Evolutionary conservation across 345 rosid genomes (phyloP).

Genomic region (Arabis alpina): DNA sequence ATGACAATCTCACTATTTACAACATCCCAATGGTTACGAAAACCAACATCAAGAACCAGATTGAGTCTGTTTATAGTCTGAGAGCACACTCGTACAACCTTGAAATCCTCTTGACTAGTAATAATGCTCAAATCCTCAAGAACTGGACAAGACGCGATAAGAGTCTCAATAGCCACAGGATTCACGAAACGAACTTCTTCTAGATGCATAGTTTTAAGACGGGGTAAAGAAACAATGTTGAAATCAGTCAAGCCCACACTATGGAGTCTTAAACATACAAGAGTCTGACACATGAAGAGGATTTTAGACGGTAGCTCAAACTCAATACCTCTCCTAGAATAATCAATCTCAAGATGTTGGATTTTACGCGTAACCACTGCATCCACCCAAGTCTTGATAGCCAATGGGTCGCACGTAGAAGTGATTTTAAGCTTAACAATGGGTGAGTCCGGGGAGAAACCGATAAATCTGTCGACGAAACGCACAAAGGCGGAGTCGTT

Average conservation of each 20-base stretch:
- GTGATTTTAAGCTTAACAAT: slow-evolving; percentile 4
- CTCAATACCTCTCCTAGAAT: neutral
- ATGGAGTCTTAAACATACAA: slow-evolving; percentile 2
- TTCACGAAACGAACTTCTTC: neutral
- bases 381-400: slow-evolving; percentile 7
- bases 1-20: slow-evolving; percentile 1
- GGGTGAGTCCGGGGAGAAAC: neutral
- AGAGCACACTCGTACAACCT: slow-evolving; percentile 1
- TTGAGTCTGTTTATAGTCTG: neutral
- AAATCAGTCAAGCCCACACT: neutral
- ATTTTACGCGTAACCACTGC: neutral
- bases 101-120: neutral
- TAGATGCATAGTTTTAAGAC: slow-evolving; percentile 8
- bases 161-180: neutral
- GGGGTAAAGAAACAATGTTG: neutral
- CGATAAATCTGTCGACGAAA: neutral
- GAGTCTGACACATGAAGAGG: neutral
- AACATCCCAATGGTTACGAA: neutral
- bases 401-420: neutral
- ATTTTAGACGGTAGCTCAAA: neutral
- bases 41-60: neutral
- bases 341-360: slow-evolving; percentile 2
- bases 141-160: slow-evolving; percentile 6
- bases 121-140: slow-evolving; percentile 23
- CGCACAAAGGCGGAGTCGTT: neutral